Base-by-base conservation (phyloP, 495 filamentous ascomycete genomes). In the Xylaria curta region DNA sequence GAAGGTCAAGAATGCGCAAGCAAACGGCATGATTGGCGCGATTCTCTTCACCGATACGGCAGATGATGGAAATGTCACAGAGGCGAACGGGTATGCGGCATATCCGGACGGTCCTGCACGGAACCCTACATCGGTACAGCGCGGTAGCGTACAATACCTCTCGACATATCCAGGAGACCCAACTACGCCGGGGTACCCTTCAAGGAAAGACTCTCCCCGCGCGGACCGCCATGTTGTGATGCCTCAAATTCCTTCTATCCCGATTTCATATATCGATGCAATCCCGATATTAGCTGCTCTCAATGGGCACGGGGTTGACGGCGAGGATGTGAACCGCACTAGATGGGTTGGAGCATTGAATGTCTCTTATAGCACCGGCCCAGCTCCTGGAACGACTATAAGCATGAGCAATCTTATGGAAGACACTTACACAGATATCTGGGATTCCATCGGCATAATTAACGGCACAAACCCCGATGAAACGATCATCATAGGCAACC, bases 121-220 rank as follows among this genome's bases (percentile, higher is more conserved):
- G 70, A 87, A 97, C 70, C 92, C 92, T 3, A 92, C 89, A 67
- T 89, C 91, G 67, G 92, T 97, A 38, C 93, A 97, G 78, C 84
- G 94, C 73, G 94, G 94, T 12, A 94, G 92, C 70, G 87, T 90
- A 4, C 89, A 94, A 74, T 97, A 92, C 72, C 80, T 97, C 64
- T 94, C 89, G 13, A 81, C 74, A 40, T 82, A 81, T 70, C 82
- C 84, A 17, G 86, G 86, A 13, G 85, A 87, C 68, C 85, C 85
- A 76, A 97, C 94, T 2, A 97, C 94, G 0, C 92, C 93, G n/a
- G 94, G 94, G n/a, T 95, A 94, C 77, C 90, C 94, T 44, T 95
- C 94, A 0, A 91, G 91, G 74, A 91, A 92, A 21, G 94, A 90
- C 31, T 91, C 87, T 24, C 89, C 91, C 8, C 89, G 94, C 12